Base-by-base conservation (phyloP, 768 basidiomycete genomes). In the Suillus spraguei region DNA sequence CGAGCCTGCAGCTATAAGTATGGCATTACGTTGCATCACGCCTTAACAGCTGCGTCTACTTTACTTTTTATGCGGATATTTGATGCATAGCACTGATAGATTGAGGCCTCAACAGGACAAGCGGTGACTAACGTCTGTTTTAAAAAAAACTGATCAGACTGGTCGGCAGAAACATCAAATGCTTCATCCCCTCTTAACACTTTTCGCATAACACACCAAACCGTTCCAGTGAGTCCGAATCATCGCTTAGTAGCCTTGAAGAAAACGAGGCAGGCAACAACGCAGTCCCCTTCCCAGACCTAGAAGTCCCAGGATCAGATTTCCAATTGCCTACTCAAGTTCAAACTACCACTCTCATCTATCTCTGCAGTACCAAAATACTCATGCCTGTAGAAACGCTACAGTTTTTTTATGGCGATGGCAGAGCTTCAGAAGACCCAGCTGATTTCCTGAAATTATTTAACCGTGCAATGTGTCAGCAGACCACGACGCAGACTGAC, bases 291-390 rank as follows among this genome's bases (percentile, higher is more conserved):
- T 46, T 46, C 44, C 44, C 44, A 11, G 5, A n/a, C 1, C 4
- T 39, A 39, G 38, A 39, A 4, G 38, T 39, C 38, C 38, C 38
- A 39, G 13, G 14, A 10, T 39, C 22, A 24, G 47, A 47, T 5
- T 2, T 47, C 2, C 0, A 47, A 0, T 0, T 14, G 14, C 47
- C 13, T n/a, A n/a, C n/a, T n/a, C n/a, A n/a, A n/a, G 9, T 4
- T 11, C 0, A 24, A 10, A 4, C 44, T 5, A 35, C 28, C n/a
- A n/a, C 28, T 28, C 28, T 28, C 4, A 28, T 10, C 35, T 35
- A 6, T 35, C 35, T 35, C 35, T 35, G 10, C 44, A 46, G 44
- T n/a, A 44, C 42, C 42, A 9, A 10, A 28, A 2, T 28, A 28
- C 28, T 4, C 28, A 46, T 46, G 46, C n/a, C n/a, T 2, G 11